These are phyloP conservation scores for Coemansia sp. DNA, from an alignment of 192 early-diverging fungal species.

Conservation along the genomic window DNA sequence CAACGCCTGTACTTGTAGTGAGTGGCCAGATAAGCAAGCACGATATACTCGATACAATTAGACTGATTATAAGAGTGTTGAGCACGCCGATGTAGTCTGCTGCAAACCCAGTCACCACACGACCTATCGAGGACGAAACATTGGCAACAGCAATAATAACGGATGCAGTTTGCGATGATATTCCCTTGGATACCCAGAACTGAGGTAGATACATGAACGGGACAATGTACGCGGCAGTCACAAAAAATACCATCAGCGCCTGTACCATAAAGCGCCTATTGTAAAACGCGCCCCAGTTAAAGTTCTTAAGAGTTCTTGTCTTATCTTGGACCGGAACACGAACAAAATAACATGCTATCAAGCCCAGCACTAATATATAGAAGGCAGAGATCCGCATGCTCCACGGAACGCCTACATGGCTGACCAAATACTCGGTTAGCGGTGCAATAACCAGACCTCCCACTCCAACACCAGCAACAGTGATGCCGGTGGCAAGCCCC, in stretches of 20 bases:
- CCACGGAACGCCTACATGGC: conserved; percentile 46
- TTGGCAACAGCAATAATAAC: conserved; percentile 52
- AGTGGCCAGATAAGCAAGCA: conserved; percentile 49
- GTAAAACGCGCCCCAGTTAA: conserved; percentile 42
- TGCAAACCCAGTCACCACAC: conserved; percentile 26
- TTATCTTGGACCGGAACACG: conserved; percentile 33
- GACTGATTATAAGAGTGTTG: conserved; percentile 35
- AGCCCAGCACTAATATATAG: conserved; percentile 51
- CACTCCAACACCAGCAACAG: conserved; percentile 66
- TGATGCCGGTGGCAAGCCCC: conserved; percentile 64
- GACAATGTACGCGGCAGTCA: conserved; percentile 49
- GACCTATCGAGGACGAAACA: conserved; percentile 42
- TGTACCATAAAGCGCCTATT: conserved; percentile 40
- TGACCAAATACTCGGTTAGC: conserved; percentile 45
- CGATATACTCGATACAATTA: conserved; percentile 16
- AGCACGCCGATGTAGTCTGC: conserved; percentile 48
- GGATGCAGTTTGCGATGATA: conserved; percentile 34
- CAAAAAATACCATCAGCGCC: conserved; percentile 39
- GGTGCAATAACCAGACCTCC: conserved; percentile 66
- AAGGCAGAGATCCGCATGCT: conserved; percentile 56
- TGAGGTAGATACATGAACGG: conserved; percentile 43
- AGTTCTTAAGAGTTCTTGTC: conserved; percentile 23
- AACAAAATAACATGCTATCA: conserved; percentile 32
- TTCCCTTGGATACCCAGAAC: conserved; percentile 40
- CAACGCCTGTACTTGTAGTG: conserved; percentile 35